phyloP scores from a whole-genome alignment of 2,329 filamentous ascomycete genomes.

The Albifimbria verrucaria region DNA sequence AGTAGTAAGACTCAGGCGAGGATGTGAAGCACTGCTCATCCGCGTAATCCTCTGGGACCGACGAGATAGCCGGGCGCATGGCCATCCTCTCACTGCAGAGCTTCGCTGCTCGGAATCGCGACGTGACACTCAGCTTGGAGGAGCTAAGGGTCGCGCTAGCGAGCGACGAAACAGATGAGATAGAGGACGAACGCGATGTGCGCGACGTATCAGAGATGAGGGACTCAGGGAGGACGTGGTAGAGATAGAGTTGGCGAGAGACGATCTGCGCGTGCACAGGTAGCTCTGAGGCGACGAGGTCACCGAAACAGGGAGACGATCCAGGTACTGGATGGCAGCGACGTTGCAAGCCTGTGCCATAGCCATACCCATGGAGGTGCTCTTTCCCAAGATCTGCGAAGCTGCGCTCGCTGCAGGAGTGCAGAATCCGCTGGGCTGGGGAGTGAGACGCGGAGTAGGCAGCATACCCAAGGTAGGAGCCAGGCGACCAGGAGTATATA shows the following conservation, averaged over 20 bases:
- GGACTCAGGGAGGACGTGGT: conserved; percentile 64
- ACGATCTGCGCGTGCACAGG: conserved; percentile 52
- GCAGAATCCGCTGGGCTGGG: conserved; percentile 52
- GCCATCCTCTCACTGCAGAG: conserved; percentile 53
- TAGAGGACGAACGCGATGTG: conserved; percentile 62
- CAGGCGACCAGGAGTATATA: conserved; percentile 42
- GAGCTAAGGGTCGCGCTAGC: conserved; percentile 56
- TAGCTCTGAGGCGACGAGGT: conserved; percentile 52
- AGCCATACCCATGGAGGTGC: conserved; percentile 58
- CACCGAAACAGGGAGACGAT: conserved; percentile 47
- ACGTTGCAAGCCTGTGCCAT: conserved; percentile 52
- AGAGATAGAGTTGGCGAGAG: conserved; percentile 60
- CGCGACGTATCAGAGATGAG: conserved; percentile 63
- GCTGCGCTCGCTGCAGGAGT: conserved; percentile 59
- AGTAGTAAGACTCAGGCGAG: conserved; percentile 59
- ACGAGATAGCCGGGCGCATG: conserved; percentile 49
- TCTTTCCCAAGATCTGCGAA: conserved; percentile 45
- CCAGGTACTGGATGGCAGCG: conserved; percentile 45
- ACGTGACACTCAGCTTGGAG: conserved; percentile 48
- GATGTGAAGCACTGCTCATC: conserved; percentile 48
- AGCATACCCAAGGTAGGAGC: conserved; percentile 53
- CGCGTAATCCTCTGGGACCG: conserved; percentile 52
- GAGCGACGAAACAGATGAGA: conserved; percentile 60
- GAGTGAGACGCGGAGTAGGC: conserved; percentile 57
- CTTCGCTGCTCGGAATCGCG: conserved; percentile 62